These are phyloP conservation scores for Zhuliangozyma blackwelliae DNA, from an alignment of 1,139 yeast species.

Conservation along the genomic window DNA sequence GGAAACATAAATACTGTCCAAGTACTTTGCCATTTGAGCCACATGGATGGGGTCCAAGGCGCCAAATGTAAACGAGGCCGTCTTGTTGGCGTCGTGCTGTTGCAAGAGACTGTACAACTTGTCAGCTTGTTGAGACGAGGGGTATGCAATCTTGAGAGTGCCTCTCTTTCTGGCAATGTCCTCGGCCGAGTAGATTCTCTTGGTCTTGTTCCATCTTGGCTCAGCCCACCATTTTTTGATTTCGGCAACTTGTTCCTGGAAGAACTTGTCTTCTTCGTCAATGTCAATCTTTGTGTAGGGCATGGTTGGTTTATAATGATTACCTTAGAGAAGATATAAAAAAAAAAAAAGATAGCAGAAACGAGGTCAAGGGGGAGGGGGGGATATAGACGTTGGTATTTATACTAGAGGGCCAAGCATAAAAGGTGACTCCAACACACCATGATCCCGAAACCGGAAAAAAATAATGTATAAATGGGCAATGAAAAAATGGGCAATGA, in stretches of 20 bases:
- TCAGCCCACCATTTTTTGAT: constrained; percentile 88
- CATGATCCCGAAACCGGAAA: no score
- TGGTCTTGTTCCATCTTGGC: constrained; percentile 87
- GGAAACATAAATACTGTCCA: constrained; percentile 88
- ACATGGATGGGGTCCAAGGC: constrained; percentile 96
- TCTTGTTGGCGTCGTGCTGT: constrained; percentile 68
- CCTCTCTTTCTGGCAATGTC: constrained; percentile 91
- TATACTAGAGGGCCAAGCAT: background rate
- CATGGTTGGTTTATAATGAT: constrained; percentile 18
- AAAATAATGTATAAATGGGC: no score
- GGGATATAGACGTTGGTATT: no score
- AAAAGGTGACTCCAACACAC: no score
- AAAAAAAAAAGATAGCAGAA: constrained; percentile 1
- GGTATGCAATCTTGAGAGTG: constrained; percentile 60
- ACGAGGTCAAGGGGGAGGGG: background rate
- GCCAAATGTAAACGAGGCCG: constrained; percentile 89
- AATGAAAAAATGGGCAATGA: no score
- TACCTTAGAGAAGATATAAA: background rate
- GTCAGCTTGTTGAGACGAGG: constrained; percentile 79
- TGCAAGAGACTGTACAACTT: constrained; percentile 67
- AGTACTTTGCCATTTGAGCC: constrained; percentile 92
- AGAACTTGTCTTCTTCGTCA: constrained; percentile 59
- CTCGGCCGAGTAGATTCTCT: constrained; percentile 83
- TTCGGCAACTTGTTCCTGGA: constrained; percentile 65
- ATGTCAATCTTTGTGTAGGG: constrained; percentile 53